Conservation (phyloP, 768 basidiomycete species). For the Boletus edulis region DNA sequence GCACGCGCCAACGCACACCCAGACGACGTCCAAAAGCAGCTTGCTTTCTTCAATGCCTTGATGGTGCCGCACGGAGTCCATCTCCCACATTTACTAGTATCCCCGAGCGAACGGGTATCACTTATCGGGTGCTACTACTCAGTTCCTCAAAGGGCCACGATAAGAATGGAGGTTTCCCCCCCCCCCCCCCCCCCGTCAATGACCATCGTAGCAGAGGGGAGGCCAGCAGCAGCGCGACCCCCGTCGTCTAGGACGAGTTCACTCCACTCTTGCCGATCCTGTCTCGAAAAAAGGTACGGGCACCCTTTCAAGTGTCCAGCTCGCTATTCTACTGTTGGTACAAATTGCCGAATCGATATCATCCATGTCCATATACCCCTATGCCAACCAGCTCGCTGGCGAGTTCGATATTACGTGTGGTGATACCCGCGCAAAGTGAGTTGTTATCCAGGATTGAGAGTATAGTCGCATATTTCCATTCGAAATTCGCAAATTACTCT, state of each 20-base stretch:
- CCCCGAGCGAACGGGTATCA: background rate
- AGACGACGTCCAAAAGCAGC: slow-evolving; percentile 64
- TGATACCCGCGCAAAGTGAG: slow-evolving; percentile 19
- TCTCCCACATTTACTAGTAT: background rate
- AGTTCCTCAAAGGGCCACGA: background rate
- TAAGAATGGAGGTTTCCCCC: background rate
- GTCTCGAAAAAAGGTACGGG: slow-evolving; percentile 6
- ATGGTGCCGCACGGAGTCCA: background rate
- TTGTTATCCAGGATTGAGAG: slow-evolving; percentile 35
- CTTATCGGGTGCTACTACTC: background rate
- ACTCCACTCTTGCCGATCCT: background rate
- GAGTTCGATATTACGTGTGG: slow-evolving; percentile 27
- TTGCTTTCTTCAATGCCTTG: slow-evolving; percentile 67
- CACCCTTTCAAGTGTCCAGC: slow-evolving; percentile 38
- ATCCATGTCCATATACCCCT: slow-evolving; percentile 45
- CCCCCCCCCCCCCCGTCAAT: background rate
- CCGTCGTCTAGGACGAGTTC: slow-evolving; percentile 13
- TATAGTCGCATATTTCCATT: slow-evolving; percentile 22
- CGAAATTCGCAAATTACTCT: slow-evolving; percentile 48
- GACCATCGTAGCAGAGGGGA: background rate
- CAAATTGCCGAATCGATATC: slow-evolving; percentile 34
- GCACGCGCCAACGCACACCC: slow-evolving; percentile 75
- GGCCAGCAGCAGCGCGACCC: background rate
- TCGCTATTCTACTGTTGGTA: slow-evolving; percentile 30
- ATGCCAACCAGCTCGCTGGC: slow-evolving; percentile 43